Evolutionary conservation across 345 rosid species (phyloP).

Genomic region (Citrus australasica): DNA sequence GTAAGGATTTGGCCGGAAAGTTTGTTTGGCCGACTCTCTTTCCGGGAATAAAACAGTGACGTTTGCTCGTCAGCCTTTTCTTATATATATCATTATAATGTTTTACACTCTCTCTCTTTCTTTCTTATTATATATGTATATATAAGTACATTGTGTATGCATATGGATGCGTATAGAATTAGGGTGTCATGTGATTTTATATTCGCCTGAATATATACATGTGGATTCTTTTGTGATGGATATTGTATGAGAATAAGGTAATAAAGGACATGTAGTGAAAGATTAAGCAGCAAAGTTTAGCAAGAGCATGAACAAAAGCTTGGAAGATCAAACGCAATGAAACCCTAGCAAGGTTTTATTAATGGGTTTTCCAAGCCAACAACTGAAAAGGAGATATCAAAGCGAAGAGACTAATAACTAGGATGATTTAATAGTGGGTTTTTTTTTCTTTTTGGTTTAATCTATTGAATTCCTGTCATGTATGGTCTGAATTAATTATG

Average conservation of each 20-base stretch:
- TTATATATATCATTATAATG: neutral
- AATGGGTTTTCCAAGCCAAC: neutral
- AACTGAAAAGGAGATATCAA: neutral
- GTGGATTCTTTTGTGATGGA: neutral
- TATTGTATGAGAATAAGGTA: neutral
- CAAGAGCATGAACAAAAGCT: neutral
- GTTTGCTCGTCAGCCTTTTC: slow-evolving; percentile 11
- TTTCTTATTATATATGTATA: neutral
- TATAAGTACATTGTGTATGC: neutral
- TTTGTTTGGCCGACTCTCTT: slow-evolving; percentile 59
- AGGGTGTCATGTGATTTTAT: too few species aligned
- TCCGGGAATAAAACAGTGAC: slow-evolving; percentile 51
- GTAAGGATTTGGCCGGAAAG: slow-evolving; percentile 53
- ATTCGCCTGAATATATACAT: neutral
- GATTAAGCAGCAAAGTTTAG: neutral
- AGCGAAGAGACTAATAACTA: neutral
- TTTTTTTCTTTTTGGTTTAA: too few species aligned
- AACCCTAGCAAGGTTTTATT: neutral
- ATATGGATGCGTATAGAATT: neutral
- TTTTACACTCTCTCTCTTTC: neutral
- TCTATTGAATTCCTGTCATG: too few species aligned
- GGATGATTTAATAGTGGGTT: too few species aligned
- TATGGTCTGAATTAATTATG: too few species aligned
- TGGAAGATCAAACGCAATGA: neutral
- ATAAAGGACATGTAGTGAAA: neutral